These are phyloP conservation scores for Epichloe hybrida DNA, from an alignment of 2,329 filamentous ascomycete genomes.

Conservation along the genomic window DNA sequence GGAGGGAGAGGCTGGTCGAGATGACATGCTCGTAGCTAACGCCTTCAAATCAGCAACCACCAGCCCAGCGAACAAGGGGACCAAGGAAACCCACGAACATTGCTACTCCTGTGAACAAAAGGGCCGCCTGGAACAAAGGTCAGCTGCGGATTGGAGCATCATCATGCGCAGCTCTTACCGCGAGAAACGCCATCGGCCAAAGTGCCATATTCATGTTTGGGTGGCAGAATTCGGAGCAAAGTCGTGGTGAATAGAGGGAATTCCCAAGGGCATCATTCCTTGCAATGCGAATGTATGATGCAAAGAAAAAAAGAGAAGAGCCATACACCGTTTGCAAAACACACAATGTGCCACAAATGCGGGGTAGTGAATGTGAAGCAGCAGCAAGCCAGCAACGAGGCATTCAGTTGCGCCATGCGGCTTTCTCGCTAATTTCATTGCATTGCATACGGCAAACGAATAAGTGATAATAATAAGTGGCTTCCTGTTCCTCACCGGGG, in stretches of 20 bases:
- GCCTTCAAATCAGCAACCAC: background rate
- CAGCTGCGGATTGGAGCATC: background rate
- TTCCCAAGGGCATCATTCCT: background rate
- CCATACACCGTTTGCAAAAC: background rate
- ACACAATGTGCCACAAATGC: background rate
- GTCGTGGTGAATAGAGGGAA: background rate
- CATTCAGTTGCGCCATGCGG: background rate
- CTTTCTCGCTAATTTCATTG: background rate
- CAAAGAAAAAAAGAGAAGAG: background rate
- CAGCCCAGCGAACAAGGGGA: background rate
- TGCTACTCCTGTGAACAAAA: background rate
- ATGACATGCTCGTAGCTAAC: constrained; percentile 2
- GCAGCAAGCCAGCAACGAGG: too few relatives aligned
- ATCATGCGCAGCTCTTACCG: background rate
- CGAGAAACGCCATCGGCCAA: background rate
- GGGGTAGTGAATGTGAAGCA: background rate
- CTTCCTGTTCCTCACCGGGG: too few relatives aligned
- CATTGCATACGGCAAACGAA: too few relatives aligned
- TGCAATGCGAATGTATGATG: too few relatives aligned
- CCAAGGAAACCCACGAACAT: background rate
- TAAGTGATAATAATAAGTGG: too few relatives aligned
- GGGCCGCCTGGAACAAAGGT: background rate
- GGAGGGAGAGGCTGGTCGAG: constrained; percentile 2
- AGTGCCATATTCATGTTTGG: background rate
- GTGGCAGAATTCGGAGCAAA: background rate